Conservation (phyloP, 1,284 basidiomycete genomes). For the Xerocomus amazonicus region DNA sequence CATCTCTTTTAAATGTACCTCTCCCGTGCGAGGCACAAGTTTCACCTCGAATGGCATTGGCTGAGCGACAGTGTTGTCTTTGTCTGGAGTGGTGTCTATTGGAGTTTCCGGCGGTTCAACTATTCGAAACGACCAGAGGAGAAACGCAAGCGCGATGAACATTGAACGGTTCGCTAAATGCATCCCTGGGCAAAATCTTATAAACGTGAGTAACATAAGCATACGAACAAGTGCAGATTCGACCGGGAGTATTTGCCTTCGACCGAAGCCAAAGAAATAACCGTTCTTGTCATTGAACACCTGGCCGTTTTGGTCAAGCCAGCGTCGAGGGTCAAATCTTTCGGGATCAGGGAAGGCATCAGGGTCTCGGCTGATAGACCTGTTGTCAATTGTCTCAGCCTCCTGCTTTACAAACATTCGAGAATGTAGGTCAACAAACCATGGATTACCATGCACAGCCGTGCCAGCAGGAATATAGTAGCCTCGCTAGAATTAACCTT, state of each 20-base stretch:
- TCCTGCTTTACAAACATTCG: too few relatives aligned
- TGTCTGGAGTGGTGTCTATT: constrained; percentile 19
- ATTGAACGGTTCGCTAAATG: constrained; percentile 27
- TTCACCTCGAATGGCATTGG: constrained; percentile 15
- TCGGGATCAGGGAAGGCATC: constrained; percentile 56
- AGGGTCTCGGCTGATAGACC: constrained; percentile 57
- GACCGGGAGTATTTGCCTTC: constrained; percentile 36
- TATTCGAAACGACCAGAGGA: constrained; percentile 29
- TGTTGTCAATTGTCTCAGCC: constrained; percentile 2
- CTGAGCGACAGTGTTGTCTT: constrained; percentile 10
- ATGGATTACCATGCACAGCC: constrained; percentile 55
- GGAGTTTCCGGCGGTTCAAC: constrained; percentile 14
- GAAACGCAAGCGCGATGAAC: constrained; percentile 15
- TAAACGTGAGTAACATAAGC: too few relatives aligned
- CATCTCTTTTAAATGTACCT: constrained; percentile 32
- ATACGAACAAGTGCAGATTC: too few relatives aligned
- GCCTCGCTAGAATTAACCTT: constrained; percentile 36
- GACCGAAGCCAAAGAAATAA: constrained; percentile 58
- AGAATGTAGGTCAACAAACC: constrained; percentile 34
- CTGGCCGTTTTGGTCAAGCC: constrained; percentile 48
- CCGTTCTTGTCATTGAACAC: constrained; percentile 48
- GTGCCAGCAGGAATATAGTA: constrained; percentile 59
- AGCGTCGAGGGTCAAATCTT: constrained; percentile 53
- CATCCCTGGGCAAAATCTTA: constrained; percentile 26
- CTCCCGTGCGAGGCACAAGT: constrained; percentile 15